Evolutionary conservation across 352 stramenopile species (phyloP), one percentile per base, ranked within the genome.

Genomic region (Phytophthora tubulina): DNA sequence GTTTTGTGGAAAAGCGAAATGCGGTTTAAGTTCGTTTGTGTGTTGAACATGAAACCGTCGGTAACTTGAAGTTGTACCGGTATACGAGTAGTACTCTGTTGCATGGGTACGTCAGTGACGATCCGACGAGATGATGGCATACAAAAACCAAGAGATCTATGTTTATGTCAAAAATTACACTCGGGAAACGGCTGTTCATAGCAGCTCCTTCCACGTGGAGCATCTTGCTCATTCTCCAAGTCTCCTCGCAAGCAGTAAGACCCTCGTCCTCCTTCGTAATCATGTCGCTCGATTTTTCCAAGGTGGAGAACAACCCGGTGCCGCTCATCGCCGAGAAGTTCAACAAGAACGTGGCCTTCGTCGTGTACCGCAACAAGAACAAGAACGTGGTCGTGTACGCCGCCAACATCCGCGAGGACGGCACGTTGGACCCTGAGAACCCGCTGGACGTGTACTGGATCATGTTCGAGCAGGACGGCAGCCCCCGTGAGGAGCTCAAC

Each of bases 281-380:
- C 56, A 92, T 92, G 86, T 89, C 81, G 76, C 85, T 89, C 33
- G 89, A 96, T 78, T 96, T 93, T 78, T 90, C 85, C 72, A 94
- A 96, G 77, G 86, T 93, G 31, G 87, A 95, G 62, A 93, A 96
- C 85, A 90, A 95, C 78, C 89, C 89, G 5, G 65, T 96, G 75
- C 84, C 85, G 45, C 55, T 89, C 30, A 85, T 96, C 70, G 79
- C 80, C 30, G 85, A 92, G 54, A 92, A 93, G 68, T 71, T 86
- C 75, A 86, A 95, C 74, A 46, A 80, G 27, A 91, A 96, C 70
- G 79, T 89, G 38, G 85, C 82, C 27, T 96, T 96, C 69, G 85
- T 91, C 15, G 82, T 96, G 55, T 93, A 96, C 84, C 89, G 89
- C 78, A 95, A 95, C 83, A 96, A 95, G 85, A 96, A 96, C 82